Base-by-base conservation (phyloP, 2,329 filamentous ascomycete genomes). In the Xylariales sp. region DNA sequence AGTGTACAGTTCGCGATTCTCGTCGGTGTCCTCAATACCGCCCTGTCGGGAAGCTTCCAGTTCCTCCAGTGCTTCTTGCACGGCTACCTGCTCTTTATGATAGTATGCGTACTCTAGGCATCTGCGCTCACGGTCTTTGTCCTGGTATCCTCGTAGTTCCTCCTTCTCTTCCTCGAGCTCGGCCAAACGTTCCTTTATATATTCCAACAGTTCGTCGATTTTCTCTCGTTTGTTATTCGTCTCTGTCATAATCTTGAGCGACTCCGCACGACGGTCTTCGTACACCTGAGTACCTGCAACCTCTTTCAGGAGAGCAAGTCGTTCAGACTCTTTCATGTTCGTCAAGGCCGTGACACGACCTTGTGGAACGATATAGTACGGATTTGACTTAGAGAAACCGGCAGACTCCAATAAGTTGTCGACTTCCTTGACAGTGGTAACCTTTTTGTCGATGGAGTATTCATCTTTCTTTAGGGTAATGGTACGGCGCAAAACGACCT, bases 391-490 rank as follows among this genome's bases (percentile, higher is more conserved):
- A 44, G 91, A 97, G 63, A 98, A 97, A 15, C 93, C 93, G 12
- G 93, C 93, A 6, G 89, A 94, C 61, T 98, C 93, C 29, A 98
- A 76, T 25, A 98, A 76, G 60, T 95, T 95, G 72, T 94, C 86
- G 42, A 98, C 91, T 59, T 98, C 93, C 45, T 82, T 77, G 60
- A 95, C 95, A 25, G 90, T 95, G 23, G 90, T 88, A 49, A 95
- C 95, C 68, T 96, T 98, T 59, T 90, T 87, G 63, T 98, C 93
- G 20, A 98, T 78, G 2, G 91, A 95, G 61, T 97, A 98, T 68
- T 98, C 93, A 60, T 98, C 93, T 66, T 98, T 98, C 66, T 98
- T 97, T 46, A 91, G 74, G 37, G 91, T 93, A 60, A 98, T 98
- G 0, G 93, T 97, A 30, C 93, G 85, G 45, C 94, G 85, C 41